A percentile compares a stretch with the other conserved stretches of the same genome.
Conservation (phyloP, 1,284 basidiomycete genomes). For the Naganishia cerealis region DNA sequence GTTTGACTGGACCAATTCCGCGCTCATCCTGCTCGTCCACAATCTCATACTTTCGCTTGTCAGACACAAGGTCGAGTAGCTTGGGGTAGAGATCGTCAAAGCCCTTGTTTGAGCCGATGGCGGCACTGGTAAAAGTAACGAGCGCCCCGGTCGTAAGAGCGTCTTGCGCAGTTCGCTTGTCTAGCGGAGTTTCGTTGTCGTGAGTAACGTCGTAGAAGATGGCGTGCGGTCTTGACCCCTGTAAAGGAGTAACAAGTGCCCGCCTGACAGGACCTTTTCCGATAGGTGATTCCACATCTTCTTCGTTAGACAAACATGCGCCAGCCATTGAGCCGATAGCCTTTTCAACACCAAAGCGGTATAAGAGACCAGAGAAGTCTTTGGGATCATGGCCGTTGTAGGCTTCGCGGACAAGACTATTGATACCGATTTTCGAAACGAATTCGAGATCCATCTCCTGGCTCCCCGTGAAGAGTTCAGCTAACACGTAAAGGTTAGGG, state of each 20-base stretch:
- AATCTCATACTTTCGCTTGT: conserved; percentile 74
- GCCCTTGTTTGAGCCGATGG: conserved; percentile 87
- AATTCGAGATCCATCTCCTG: conserved; percentile 90
- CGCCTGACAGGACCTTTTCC: conserved; percentile 72
- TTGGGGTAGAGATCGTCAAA: conserved; percentile 96
- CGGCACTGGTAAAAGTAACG: conserved; percentile 79
- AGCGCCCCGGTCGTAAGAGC: conserved; percentile 86
- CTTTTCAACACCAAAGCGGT: conserved; percentile 83
- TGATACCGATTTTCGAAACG: conserved; percentile 84
- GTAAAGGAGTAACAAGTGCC: conserved; percentile 72
- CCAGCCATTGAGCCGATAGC: conserved; percentile 91
- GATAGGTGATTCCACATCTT: conserved; percentile 69
- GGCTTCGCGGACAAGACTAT: conserved; percentile 85
- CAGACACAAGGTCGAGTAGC: conserved; percentile 77
- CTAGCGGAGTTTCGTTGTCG: conserved; percentile 85
- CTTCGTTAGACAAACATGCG: conserved; percentile 72
- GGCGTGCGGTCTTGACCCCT: conserved; percentile 83
- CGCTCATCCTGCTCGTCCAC: conserved; percentile 56
- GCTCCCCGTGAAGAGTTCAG: conserved; percentile 93
- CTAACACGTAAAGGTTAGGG: conserved; percentile 90
- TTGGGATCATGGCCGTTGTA: conserved; percentile 86
- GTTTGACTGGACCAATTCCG: conserved; percentile 73
- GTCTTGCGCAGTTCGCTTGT: conserved; percentile 88
- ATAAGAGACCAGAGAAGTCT: conserved; percentile 79
- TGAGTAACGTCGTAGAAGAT: conserved; percentile 91